Evolutionary conservation across 352 stramenopile genomes (phyloP), one percentile per base, ranked within the genome.

Genomic region (Phytopythium chamaehyphon): DNA sequence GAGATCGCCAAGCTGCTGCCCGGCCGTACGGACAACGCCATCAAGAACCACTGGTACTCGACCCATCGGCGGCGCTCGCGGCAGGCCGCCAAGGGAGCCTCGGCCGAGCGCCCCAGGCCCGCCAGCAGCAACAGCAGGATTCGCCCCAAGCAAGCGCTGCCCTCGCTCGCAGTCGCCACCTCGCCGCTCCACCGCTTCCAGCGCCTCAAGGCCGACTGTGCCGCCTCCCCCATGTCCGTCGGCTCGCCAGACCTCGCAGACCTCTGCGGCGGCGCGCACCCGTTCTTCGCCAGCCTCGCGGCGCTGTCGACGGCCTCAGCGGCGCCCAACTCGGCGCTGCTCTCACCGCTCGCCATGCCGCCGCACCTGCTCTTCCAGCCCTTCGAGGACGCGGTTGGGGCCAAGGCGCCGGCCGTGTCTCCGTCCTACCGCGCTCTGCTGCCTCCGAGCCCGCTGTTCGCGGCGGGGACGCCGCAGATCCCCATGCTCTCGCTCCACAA

Each of bases 1-100:
- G 92, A 98, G 66, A 99, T 99, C 61, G 91, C 96, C 55, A 98
- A 98, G 68, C 73, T 96, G n/a, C 76, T 99, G 16, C 94, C 95
- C 6, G 96, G 96, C 1, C 65, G 96, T 48, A 36, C 19, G 10
- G 82, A 93, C 61, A 93, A 93, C 56, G 82, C 82, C 21, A 89
- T 93, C 62, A 93, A 93, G 56, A 93, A 93, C 59, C 82, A 90
- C 59, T 93, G 79, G 79, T 90, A 93, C 66, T 93, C 82, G 51
- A 90, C 82, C 2, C 81, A 74, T 38, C 71, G 82, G 0, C 66
- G 82, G 1, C 71, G 69, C 26, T 78, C 61, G 42, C 75, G 79
- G 18, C 75, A 86, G 51, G 76, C 69, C 3, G 71, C 68, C 31
- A 89, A 11, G 14, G 40, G 28, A 33, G 40, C 8, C 40, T 6